Base-by-base conservation (phyloP, 2,329 filamentous ascomycete genomes). In the Fusarium chuoi region DNA sequence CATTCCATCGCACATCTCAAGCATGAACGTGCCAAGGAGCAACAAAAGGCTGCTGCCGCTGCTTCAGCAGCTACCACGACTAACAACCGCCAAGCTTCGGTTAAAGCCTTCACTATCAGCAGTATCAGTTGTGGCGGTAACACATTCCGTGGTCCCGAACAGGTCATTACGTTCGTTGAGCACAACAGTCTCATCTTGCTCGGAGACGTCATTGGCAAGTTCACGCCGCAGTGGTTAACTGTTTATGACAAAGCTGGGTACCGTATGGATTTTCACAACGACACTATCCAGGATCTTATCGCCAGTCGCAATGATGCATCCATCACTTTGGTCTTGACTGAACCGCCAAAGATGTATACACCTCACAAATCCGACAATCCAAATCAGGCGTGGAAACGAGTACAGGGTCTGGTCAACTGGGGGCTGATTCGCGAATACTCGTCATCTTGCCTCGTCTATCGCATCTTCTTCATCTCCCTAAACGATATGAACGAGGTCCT, bases 291-390 rank as follows among this genome's bases (percentile, higher is more conserved):
- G 35, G 85, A 88, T 56, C 75, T 87, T 14, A 79, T 89, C 5
- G 77, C 80, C 74, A 83, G 73, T 79, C 78, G 79, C 38, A 39
- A 76, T 26, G 56, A 82, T 70, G 62, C 81, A 68, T 81, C 83
- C 1, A 76, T 90, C 22, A 87, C 85, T 0, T 74, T 91, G 6
- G 87, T 89, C 0, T 84, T 92, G 14, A 82, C 77, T 26, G 84
- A 87, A 36, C 83, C 88, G 4, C 89, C 89, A 1, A 83, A 83
- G 4, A 86, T 89, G 58, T 89, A 88, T 77, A 24, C 67, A 41
- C 38, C 41, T 68, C 11, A 44, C 17, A 41, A 14, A 3, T 36
- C 65, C 55, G 62, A 54, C 35, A 42, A 61, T 62, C 22, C 54
- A n/a, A 54, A 36, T 30, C 39, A 42, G 15, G 66, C 68, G 38